Base-by-base conservation (phyloP, 306 rosid species). In the Trichosanthes cucumerina region DNA sequence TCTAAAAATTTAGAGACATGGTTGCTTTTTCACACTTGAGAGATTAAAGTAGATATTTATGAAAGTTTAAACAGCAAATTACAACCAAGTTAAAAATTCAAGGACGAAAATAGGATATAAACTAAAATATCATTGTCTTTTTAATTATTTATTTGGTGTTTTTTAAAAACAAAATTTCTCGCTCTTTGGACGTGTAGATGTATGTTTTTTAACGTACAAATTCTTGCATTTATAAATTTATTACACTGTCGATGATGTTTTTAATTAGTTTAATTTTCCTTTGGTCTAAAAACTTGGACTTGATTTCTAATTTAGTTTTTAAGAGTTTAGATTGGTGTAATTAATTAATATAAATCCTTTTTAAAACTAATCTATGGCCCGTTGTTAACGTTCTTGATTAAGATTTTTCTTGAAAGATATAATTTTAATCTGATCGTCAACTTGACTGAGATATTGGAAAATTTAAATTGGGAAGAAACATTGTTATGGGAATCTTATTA, bases 311-410 rank as follows among this genome's bases (percentile, higher is more conserved):
- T 65, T 31, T 63, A 15, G 70, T 14, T 60, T 28, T 62, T 60
- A 11, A 59, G 38, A 4, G 11, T 26, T 62, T 62, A 13, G 18
- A 33, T 62, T 6, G 21, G 21, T 62, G 38, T 60, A 60, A 62
- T 28, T 53, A 53, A 19, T 28, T 31, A 62, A 62, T 31, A 13
- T 21, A 62, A 62, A 63, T 31, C 19, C 3, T n/a, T 54, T 1
- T 7, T 31, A 63, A 63, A 63, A 15, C 6, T 15, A 16, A 60
- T 60, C n/a, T 13, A 59, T 59, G 34, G 36, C 36, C 64, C 64
- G 28, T 23, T 58, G 64, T 58, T 60, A 12, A 60, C 68, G 44
- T 63, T 64, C 6, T 65, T 19, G 23, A 65, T 65, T 65, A 65
- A 19, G 26, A 65, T 65, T 62, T 62, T 18, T 63, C 23, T 31